A percentile compares a stretch with the other conserved stretches of the same genome.
Conservation (phyloP, 2,329 filamentous ascomycete species). For the Penicillium sp. region DNA sequence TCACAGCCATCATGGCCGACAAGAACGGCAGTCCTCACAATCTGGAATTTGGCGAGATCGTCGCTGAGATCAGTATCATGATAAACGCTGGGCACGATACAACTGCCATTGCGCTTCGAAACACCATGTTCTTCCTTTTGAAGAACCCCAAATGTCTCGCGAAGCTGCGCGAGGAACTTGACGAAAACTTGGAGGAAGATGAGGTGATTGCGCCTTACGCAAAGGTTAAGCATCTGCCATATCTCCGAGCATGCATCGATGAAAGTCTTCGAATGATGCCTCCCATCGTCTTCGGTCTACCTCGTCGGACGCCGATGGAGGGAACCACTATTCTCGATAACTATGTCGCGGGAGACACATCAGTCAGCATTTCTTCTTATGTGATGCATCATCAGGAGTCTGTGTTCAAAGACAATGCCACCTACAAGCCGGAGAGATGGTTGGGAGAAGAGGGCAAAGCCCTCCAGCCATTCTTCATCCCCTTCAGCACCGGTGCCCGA, state of each 20-base stretch:
- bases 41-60: constrained; percentile 59
- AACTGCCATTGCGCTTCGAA: constrained; percentile 54
- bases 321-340: constrained; percentile 33
- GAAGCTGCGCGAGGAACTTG: background rate
- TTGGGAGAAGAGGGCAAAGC: constrained; percentile 39
- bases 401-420: constrained; percentile 37
- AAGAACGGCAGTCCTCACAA: constrained; percentile 43
- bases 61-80: constrained; percentile 51
- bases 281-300: constrained; percentile 41
- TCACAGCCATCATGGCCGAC: constrained; percentile 54
- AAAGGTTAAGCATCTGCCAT: constrained; percentile 52
- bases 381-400: constrained; percentile 39
- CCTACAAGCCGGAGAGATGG: constrained; percentile 44
- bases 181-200: constrained; percentile 41
- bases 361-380: constrained; percentile 46
- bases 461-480: constrained; percentile 39
- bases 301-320: constrained; percentile 44
- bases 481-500: constrained; percentile 40
- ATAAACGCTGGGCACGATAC: constrained; percentile 54
- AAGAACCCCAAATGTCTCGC: constrained; percentile 41
- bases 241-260: constrained; percentile 52
- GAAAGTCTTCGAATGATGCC: constrained; percentile 48
- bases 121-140: constrained; percentile 54
- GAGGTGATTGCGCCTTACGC: constrained; percentile 50
- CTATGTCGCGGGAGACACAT: constrained; percentile 40